Conservation (phyloP, 257 asterid species). For the Coffea canephora region DNA sequence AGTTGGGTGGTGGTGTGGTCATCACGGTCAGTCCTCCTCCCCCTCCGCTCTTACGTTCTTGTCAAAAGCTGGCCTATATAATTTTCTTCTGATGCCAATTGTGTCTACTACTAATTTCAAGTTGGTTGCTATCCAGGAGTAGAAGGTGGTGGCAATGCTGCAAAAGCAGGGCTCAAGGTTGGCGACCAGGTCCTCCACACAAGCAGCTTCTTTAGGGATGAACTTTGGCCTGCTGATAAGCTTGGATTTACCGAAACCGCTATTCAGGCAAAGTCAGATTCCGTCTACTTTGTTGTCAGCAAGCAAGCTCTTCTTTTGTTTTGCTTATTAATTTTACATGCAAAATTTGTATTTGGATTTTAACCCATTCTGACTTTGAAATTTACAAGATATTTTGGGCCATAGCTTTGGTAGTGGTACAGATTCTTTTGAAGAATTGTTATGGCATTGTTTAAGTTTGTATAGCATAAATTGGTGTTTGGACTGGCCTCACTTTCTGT, state of each 20-base stretch:
- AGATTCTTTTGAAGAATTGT: no score
- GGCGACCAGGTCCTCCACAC: slow-evolving; percentile 94
- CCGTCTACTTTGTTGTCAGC: slow-evolving; percentile 88
- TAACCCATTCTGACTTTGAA: neutral
- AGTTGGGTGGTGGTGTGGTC: slow-evolving; percentile 85
- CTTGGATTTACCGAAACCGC: slow-evolving; percentile 94
- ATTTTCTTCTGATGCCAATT: neutral
- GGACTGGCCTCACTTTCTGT: no score
- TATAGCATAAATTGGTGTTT: no score
- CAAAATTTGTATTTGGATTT: neutral
- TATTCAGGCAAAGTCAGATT: slow-evolving; percentile 87
- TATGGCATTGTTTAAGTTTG: no score
- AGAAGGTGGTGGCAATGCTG: slow-evolving; percentile 91
- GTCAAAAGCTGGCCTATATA: no score
- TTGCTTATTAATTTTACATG: neutral
- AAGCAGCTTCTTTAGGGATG: slow-evolving; percentile 96
- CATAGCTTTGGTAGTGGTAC: no score
- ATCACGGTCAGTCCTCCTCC: slow-evolving; percentile 55
- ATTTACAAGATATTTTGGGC: no score
- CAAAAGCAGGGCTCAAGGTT: slow-evolving; percentile 87
- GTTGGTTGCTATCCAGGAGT: slow-evolving; percentile 43
- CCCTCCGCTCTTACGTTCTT: no score
- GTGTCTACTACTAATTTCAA: neutral
- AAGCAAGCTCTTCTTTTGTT: slow-evolving; percentile 40
- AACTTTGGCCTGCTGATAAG: slow-evolving; percentile 97